A percentile compares a stretch with the other conserved stretches of the same genome.
phyloP scores from a whole-genome alignment of 164 flowering plant genomes.

The Kalanchoe fedtschenkoi region DNA sequence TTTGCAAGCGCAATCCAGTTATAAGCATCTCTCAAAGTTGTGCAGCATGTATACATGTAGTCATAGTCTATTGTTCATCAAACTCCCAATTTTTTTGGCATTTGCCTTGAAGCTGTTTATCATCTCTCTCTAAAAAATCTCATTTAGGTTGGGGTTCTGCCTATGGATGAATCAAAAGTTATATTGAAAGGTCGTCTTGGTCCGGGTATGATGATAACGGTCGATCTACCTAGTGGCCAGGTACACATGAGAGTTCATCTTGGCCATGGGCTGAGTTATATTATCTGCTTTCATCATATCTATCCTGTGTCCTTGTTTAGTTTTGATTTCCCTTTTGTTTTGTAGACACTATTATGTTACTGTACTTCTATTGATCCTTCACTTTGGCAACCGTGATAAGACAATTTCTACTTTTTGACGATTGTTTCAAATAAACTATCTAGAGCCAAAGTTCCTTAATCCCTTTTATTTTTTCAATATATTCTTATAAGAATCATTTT shows the following conservation, averaged over 20 bases:
- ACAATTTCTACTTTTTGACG: background rate
- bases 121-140: background rate
- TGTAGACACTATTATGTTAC: no score
- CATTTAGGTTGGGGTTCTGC: slow-evolving; percentile 78
- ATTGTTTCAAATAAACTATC: background rate
- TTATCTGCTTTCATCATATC: background rate
- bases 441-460: background rate
- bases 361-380: no score
- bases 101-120: background rate
- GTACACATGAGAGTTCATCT: slow-evolving; percentile 18
- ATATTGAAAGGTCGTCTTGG: slow-evolving; percentile 94
- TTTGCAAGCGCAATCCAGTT: background rate
- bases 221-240: slow-evolving; percentile 78
- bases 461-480: no score
- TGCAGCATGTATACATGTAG: background rate
- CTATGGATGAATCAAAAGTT: slow-evolving; percentile 90
- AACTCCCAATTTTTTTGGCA: background rate
- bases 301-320: background rate
- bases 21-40: background rate
- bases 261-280: background rate
- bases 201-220: slow-evolving; percentile 99
- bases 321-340: no score
- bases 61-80: background rate
- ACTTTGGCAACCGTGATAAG: background rate
- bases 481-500: background rate